These are phyloP conservation scores for Sporothrix pseudoabietina DNA, from an alignment of 2,329 filamentous ascomycete species.

Conservation along the genomic window DNA sequence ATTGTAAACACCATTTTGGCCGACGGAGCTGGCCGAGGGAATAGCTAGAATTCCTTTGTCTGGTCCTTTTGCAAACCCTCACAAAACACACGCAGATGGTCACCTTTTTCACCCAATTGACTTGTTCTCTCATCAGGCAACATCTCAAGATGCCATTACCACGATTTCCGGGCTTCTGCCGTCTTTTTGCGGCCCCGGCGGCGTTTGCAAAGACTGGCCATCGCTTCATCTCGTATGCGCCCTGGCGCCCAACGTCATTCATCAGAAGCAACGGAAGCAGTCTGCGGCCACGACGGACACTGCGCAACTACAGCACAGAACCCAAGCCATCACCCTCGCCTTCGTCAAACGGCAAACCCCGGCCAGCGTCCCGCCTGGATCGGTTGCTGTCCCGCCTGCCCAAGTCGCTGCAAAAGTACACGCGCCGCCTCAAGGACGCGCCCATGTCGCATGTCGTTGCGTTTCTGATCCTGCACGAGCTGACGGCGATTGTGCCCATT, in stretches of 20 bases:
- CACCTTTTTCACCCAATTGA: neutral
- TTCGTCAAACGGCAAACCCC: neutral
- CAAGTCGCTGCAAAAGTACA: conserved; percentile 67
- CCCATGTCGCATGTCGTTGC: conserved; percentile 81
- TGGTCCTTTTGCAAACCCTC: neutral
- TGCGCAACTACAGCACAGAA: conserved; percentile 14
- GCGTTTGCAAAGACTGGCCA: neutral
- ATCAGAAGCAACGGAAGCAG: neutral
- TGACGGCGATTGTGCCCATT: conserved; percentile 83
- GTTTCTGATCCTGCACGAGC: conserved; percentile 87
- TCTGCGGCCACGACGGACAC: neutral
- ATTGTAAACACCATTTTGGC: conserved; percentile 11
- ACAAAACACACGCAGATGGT: neutral
- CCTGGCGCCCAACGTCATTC: neutral
- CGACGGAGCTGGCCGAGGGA: neutral
- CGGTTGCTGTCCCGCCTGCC: conserved; percentile 61
- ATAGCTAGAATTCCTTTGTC: neutral
- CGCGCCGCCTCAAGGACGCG: conserved; percentile 69
- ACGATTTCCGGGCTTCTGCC: neutral
- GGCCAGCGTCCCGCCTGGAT: conserved; percentile 43
- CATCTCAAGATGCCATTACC: neutral
- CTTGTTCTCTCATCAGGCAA: no score
- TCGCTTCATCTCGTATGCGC: neutral
- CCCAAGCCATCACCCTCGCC: neutral
- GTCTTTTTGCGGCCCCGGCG: neutral